Evolutionary conservation across 345 rosid genomes (phyloP).

Genomic region (Leavenworthia alabamica): DNA sequence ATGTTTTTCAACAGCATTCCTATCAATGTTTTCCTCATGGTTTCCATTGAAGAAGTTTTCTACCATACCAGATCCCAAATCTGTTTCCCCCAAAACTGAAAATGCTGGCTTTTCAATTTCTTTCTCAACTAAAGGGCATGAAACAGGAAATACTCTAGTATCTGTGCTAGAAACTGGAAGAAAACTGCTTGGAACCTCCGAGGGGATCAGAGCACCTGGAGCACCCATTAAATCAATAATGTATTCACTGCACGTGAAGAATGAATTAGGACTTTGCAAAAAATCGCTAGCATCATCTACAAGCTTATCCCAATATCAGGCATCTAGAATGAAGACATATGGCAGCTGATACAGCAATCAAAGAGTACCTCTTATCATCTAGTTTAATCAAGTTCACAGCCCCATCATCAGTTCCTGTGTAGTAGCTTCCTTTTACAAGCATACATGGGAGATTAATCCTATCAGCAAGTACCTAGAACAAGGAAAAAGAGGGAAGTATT

Average conservation of each 20-base stretch:
- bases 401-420: slow-evolving; percentile 96
- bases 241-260: slow-evolving; percentile 63
- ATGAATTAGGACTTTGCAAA: slow-evolving; percentile 18
- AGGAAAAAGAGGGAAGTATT: slow-evolving; percentile 15
- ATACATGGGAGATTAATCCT: slow-evolving; percentile 80
- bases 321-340: slow-evolving; percentile 4
- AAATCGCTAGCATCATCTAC: slow-evolving; percentile 16
- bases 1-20: slow-evolving; percentile 37
- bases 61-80: slow-evolving; percentile 1
- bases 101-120: slow-evolving; percentile 30
- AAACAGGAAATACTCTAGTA: slow-evolving; percentile 32
- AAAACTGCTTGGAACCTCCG: slow-evolving; percentile 73
- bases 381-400: slow-evolving; percentile 80
- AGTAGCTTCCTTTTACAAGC: slow-evolving; percentile 94
- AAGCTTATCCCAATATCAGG: slow-evolving; percentile 18
- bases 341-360: not conserved
- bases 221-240: slow-evolving; percentile 98
- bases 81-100: slow-evolving; percentile 28
- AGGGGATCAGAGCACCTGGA: slow-evolving; percentile 85
- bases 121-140: slow-evolving; percentile 37
- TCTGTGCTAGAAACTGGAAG: slow-evolving; percentile 47
- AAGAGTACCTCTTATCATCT: slow-evolving; percentile 59
- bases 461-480: slow-evolving; percentile 77
- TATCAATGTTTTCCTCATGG: slow-evolving; percentile 33
- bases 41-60: slow-evolving; percentile 30